A percentile compares a stretch with the other conserved stretches of the same genome.
Conservation (phyloP, 2,329 filamentous ascomycete genomes). For the Mycosphaerella sp. region DNA sequence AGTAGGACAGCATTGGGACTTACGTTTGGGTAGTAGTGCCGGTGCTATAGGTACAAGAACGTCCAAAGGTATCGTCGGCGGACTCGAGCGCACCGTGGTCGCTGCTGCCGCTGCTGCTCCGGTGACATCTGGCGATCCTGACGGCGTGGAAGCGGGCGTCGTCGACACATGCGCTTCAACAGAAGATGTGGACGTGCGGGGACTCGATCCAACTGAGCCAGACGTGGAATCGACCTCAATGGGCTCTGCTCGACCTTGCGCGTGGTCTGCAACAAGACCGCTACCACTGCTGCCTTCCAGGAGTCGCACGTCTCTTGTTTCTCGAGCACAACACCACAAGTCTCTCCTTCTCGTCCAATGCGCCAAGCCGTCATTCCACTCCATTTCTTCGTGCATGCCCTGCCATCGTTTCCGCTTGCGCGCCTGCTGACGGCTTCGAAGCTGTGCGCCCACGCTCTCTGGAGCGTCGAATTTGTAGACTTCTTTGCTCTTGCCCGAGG, state of each 20-base stretch:
- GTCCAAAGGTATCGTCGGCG: conserved; percentile 17
- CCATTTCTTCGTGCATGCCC: conserved; percentile 40
- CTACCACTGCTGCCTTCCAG: neutral
- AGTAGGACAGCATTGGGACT: neutral
- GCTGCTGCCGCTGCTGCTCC: conserved; percentile 2
- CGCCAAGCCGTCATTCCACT: conserved; percentile 75
- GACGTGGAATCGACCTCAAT: conserved; percentile 27
- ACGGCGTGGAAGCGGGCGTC: conserved; percentile 20
- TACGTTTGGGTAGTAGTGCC: conserved; percentile 59
- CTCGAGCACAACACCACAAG: conserved; percentile 75
- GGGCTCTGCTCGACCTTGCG: neutral
- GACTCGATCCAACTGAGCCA: conserved; percentile 17
- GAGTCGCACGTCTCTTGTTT: conserved; percentile 36
- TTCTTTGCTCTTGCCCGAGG: conserved; percentile 17
- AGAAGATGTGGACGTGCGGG: conserved; percentile 38
- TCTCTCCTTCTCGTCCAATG: conserved; percentile 72
- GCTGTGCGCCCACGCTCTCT: conserved; percentile 39
- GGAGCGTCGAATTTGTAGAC: conserved; percentile 42
- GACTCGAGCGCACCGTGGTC: conserved; percentile 4
- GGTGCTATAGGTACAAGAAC: conserved; percentile 63
- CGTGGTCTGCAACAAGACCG: neutral
- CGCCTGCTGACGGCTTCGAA: conserved; percentile 26
- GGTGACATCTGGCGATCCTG: conserved; percentile 15
- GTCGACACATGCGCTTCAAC: conserved; percentile 11
- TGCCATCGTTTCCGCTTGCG: conserved; percentile 37